Percentiles rank a stretch among this genome's conserved stretches.
These are phyloP conservation scores for Kazachstania sp. DNA, from an alignment of 1,139 yeast genomes.

Conservation along the genomic window DNA sequence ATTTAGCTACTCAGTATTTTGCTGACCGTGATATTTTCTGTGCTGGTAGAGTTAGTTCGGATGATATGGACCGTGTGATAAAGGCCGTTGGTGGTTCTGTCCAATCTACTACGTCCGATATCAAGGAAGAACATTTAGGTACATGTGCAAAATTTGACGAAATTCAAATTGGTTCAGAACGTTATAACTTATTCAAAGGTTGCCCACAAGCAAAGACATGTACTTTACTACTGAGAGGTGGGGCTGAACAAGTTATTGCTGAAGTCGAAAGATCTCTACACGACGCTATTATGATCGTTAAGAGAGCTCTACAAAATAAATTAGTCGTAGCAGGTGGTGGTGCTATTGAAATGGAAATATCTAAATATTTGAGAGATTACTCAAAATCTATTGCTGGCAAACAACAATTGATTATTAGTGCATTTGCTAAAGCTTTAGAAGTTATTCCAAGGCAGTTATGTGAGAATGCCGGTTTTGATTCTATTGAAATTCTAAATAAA, in stretches of 20 bases:
- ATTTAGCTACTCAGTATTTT: slow-evolving; percentile 93
- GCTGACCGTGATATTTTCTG: slow-evolving; percentile 96
- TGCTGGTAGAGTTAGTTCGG: slow-evolving; percentile 88
- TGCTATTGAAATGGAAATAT: slow-evolving; percentile 95
- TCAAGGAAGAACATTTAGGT: slow-evolving; percentile 65
- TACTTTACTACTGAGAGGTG: slow-evolving; percentile 89
- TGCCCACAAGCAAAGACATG: slow-evolving; percentile 91
- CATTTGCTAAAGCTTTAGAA: slow-evolving; percentile 91
- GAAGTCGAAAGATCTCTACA: slow-evolving; percentile 96
- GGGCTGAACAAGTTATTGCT: slow-evolving; percentile 97
- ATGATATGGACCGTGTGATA: slow-evolving; percentile 87
- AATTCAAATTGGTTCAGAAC: slow-evolving; percentile 88
- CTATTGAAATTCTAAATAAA: slow-evolving; percentile 82
- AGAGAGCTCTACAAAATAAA: slow-evolving; percentile 83
- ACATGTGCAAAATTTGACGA: slow-evolving; percentile 84
- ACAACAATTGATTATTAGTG: slow-evolving; percentile 84
- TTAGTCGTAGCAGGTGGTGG: slow-evolving; percentile 97
- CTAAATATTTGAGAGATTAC: slow-evolving; percentile 78
- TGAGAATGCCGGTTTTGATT: slow-evolving; percentile 97
- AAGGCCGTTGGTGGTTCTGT: slow-evolving; percentile 91
- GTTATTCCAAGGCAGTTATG: slow-evolving; percentile 95
- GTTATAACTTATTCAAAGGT: slow-evolving; percentile 87
- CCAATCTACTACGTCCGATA: slow-evolving; percentile 83
- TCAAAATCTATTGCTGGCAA: slow-evolving; percentile 88
- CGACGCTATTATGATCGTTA: slow-evolving; percentile 97